Conservation (phyloP, 73 alveolate genomes). For the Blepharisma japonicum region DNA sequence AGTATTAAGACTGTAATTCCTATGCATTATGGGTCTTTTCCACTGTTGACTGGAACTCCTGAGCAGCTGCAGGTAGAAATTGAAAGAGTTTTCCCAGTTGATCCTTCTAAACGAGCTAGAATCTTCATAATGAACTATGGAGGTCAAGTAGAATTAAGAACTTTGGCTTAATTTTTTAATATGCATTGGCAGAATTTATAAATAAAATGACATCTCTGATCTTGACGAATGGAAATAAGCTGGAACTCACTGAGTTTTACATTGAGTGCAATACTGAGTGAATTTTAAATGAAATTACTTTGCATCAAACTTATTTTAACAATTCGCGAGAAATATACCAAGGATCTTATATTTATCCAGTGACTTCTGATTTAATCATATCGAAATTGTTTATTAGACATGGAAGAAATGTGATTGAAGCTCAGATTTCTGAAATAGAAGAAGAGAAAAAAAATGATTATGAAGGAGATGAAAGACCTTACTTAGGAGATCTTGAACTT, state of each 20-base stretch:
- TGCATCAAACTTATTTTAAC: background rate
- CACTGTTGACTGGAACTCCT: constrained; percentile 53
- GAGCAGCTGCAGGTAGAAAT: constrained; percentile 35
- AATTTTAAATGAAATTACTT: too few species aligned
- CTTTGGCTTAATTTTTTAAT: too few species aligned
- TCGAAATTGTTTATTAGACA: background rate
- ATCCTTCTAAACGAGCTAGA: too few species aligned
- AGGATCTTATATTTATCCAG: background rate
- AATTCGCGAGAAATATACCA: background rate
- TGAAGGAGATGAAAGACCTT: constrained; percentile 32
- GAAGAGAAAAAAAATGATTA: constrained; percentile 48
- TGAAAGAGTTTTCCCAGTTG: too few species aligned
- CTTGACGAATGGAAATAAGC: too few species aligned
- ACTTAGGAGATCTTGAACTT: background rate
- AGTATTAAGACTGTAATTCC: constrained; percentile 46
- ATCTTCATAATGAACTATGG: too few species aligned
- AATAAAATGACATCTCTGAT: too few species aligned
- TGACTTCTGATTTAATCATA: background rate
- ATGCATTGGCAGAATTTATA: too few species aligned
- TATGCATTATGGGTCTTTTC: constrained; percentile 70
- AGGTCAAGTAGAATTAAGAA: too few species aligned
- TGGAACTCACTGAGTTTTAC: too few species aligned
- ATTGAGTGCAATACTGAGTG: too few species aligned
- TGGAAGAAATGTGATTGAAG: constrained; percentile 9
- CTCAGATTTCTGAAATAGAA: constrained; percentile 40